These are phyloP conservation scores for Cryphonectria naterciae DNA, from an alignment of 2,329 filamentous ascomycete genomes.

Conservation along the genomic window DNA sequence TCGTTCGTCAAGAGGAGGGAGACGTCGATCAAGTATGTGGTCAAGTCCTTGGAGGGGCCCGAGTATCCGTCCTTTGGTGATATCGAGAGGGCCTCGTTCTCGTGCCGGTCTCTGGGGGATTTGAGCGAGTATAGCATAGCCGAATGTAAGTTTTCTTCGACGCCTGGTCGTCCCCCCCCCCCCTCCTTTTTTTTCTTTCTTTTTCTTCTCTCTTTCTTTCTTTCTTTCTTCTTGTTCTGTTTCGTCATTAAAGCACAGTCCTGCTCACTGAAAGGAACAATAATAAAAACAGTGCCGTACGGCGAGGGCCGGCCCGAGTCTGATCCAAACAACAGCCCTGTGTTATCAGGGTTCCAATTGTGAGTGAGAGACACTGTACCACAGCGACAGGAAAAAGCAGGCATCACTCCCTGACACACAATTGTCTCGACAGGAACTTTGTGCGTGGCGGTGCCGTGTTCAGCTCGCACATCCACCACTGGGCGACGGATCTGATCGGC, in stretches of 20 bases:
- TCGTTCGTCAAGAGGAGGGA: conserved; percentile 18
- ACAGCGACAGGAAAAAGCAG: neutral
- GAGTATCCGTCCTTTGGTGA: conserved; percentile 34
- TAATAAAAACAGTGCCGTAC: conserved; percentile 28
- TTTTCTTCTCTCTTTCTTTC: neutral
- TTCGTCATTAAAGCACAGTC: neutral
- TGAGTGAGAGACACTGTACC: neutral
- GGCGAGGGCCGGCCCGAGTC: conserved; percentile 41
- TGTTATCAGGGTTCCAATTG: conserved; percentile 42
- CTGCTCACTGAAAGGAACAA: neutral
- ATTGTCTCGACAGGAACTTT: conserved; percentile 36
- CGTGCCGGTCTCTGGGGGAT: conserved; percentile 30
- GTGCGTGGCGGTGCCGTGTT: conserved; percentile 46
- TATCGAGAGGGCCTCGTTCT: conserved; percentile 34
- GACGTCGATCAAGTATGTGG: conserved; percentile 31
- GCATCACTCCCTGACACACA: neutral
- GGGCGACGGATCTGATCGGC: conserved; percentile 46
- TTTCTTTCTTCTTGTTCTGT: neutral
- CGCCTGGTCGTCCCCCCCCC: too few species aligned
- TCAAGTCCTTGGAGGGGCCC: conserved; percentile 36
- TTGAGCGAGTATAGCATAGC: conserved; percentile 16
- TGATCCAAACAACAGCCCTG: conserved; percentile 39
- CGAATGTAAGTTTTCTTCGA: conserved; percentile 14
- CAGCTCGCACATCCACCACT: conserved; percentile 48
- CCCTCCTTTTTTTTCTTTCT: too few species aligned